Evolutionary conservation across 2,329 filamentous ascomycete genomes (phyloP), one percentile per base, ranked within the genome.

Genomic region (Epichloe scottii): DNA sequence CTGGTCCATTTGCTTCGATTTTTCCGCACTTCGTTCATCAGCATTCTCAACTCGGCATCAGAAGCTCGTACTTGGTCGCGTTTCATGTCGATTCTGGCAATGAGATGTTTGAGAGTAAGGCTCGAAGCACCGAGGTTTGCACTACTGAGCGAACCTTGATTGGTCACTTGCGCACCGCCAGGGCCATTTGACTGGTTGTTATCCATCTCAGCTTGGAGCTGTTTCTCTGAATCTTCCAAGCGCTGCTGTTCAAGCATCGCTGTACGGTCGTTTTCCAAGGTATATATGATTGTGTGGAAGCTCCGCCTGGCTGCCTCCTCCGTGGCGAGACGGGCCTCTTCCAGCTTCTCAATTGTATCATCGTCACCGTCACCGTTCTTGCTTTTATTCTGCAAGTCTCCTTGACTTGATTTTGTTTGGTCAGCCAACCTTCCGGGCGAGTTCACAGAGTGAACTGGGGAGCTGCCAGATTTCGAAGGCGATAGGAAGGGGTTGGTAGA

Each of bases 1-100:
- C 87, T 97, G 3, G 93, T 91, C 93, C 93, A 98, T 70, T 98
- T 98, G 68, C 91, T 97, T 61, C 93, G 79, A 60, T 97, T 97
- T 68, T 97, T 98, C 56, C 93, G 82, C 17, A 98, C 93, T 68
- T 98, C 93, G 60, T 93, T 96, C 79, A 98, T 95, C 53, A 98
- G 72, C 47, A 85, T 88, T 53, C 93, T 82, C 53, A 98, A 74
- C 63, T 98, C 91, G 23, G 89, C 86, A 70, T 98, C 93, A 1
- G 90, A 95, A 17, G 93, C 91, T 64, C 84, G 81, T 49, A 98
- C 91, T 71, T 88, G 82, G 57, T 89, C 84, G 62, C 93, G 84
- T 71, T 96, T 93, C 68, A 87, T 81, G 67, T 98, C 93, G 63
- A 98, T 96, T 51, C 90, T 82, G 41, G 90, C 89, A 63, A 98